Evolutionary conservation across 495 filamentous ascomycete species (phyloP), one percentile per base, ranked within the genome.

Genomic region (Polyplosphaeria fusca): DNA sequence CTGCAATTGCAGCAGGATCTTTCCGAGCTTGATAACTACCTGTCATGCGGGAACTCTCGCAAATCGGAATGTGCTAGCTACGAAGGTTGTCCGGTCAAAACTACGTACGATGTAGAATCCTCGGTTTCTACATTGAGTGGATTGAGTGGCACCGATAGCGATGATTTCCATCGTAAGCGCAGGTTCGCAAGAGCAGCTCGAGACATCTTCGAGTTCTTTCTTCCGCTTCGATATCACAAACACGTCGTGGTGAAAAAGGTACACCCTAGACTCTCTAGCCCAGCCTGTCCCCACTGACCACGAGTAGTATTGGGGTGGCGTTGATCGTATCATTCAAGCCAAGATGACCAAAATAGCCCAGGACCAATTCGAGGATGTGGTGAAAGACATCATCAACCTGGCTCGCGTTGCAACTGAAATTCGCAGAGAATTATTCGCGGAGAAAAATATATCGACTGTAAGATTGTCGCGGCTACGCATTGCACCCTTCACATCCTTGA

Each of bases 131-230:
- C 13, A 11, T 39, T 54, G 12, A 18, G 27, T 9, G 38, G 13
- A 7, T 39, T 54, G 12, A 18, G 27, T 9, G 38, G 13, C 2
- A 20, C 25, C 2, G 24, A 27, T 14, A 13, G 40, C 22, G 14
- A 43, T 18, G 50, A 54, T 12, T 43, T 26, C 20, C n/a, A 7
- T 30, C 4, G 11, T 14, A 54, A 54, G 24, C 14, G 16, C 12
- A 25, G n/a, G 7, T 54, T 54, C 24, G 50, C 25, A 2, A 3
- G 23, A 43, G 50, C 50, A 4, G 22, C 39, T 18, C 11, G 38
- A 16, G 38, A 24, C 13, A 13, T 54, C 22, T 54, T 54, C 24
- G 50, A 54, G 7, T 45, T 54, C 24, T 54, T 54, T 28, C 25
- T 54, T 13, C 50, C 50, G 2, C 13, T 54, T 20, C 50, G 50